Base-by-base conservation (phyloP, 1,139 yeast species). In the Suhomyces wounanorum region DNA sequence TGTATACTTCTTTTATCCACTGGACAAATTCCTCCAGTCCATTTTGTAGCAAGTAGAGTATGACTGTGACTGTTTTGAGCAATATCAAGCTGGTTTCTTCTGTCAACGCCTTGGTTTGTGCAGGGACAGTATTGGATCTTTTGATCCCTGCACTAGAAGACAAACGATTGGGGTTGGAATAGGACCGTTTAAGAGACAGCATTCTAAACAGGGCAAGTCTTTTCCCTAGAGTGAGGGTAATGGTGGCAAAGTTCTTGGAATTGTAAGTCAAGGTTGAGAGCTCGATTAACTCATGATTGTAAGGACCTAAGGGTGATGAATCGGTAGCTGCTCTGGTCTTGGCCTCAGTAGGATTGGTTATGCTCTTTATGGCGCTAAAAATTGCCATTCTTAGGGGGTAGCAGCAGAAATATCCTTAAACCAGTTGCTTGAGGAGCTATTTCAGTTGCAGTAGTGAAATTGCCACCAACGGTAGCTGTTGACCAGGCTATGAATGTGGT, bases 281-380 rank as follows among this genome's bases (percentile, higher is more conserved):
- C 43, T 72, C 73, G 39, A 67, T 66, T 38, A 75, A 56, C 52
- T 75, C 77, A 33, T 66, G 63, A 45, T 73, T 72, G 35, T 70
- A 68, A 0, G 79, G 79, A 1, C 79, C 79, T 54, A 70, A 59
- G 1, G 73, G 69, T 45, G 73, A 75, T 41, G 60, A 65, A 55
- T 63, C 67, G n/a, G 78, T 74, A 18, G 78, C 74, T 14, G 47
- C 48, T 14, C 51, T 51, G 4, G 53, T 41, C 44, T 56, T 55
- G 13, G 59, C 45, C 39, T 55, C 61, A 9, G 61, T 53, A 3
- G 59, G 54, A 38, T 53, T 53, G 26, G 55, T 50, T 42, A 54
- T 40, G 33, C 45, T 44, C 30, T 38, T 43, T 45, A 50, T 40
- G 25, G 45, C 36, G 8, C 26, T 45, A 37, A 45, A 33, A 14